Evolutionary conservation across 306 rosid genomes (phyloP).

Genomic region (Amphicarpaea edgeworthii): DNA sequence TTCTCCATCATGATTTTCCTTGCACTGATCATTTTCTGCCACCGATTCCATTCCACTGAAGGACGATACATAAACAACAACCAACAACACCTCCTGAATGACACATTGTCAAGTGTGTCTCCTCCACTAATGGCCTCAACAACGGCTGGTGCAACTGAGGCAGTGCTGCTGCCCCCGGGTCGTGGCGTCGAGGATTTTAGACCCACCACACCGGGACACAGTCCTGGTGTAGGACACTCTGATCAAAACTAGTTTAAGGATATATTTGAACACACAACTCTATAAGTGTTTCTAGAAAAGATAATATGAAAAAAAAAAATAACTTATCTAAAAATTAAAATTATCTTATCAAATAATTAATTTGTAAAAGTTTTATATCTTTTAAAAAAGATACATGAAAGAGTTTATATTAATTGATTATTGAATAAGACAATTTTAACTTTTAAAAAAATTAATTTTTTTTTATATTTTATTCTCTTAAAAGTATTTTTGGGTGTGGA

Average conservation of each 20-base stretch:
- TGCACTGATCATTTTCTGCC: constrained; percentile 42
- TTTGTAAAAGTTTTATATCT: too few relatives aligned
- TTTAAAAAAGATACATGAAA: too few relatives aligned
- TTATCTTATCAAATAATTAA: too few relatives aligned
- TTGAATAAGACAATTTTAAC: too few relatives aligned
- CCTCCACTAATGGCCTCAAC: constrained; percentile 42
- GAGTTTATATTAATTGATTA: too few relatives aligned
- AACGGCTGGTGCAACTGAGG: constrained; percentile 22
- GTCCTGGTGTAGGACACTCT: constrained; percentile 79
- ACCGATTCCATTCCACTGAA: constrained; percentile 26
- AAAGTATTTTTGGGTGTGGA: too few relatives aligned
- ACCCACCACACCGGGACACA: constrained; percentile 79
- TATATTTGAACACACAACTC: too few relatives aligned
- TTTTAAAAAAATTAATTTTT: too few relatives aligned
- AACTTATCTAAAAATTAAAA: too few relatives aligned
- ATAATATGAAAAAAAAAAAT: too few relatives aligned
- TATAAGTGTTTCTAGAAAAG: too few relatives aligned
- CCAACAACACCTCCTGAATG: neutral
- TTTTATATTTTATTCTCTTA: too few relatives aligned
- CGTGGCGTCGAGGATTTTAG: constrained; percentile 55
- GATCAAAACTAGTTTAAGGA: constrained; percentile 44
- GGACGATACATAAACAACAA: constrained; percentile 46
- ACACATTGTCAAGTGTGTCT: neutral
- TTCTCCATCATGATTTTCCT: constrained; percentile 34
- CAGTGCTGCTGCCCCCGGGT: constrained; percentile 43